phyloP scores from a whole-genome alignment of 1,139 yeast genomes.

The Kluyveromyces marxianus region DNA sequence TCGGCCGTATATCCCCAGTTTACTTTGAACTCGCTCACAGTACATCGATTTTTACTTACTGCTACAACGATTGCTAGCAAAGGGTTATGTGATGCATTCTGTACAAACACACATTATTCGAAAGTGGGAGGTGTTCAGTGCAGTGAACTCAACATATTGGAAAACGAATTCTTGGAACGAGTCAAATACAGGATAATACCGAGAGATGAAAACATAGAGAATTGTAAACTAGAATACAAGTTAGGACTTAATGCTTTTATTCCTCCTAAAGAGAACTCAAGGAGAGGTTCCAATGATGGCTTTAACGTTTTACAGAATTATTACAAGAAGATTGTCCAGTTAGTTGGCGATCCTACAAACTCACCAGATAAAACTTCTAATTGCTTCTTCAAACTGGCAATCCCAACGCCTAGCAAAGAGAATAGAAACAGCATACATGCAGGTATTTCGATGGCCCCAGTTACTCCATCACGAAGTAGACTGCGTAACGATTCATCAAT shows the following conservation, averaged over 20 bases:
- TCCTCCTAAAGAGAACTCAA: not conserved
- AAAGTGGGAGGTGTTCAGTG: conserved; percentile 92
- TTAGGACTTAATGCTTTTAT: not conserved
- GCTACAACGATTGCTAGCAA: conserved; percentile 90
- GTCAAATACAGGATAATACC: conserved; percentile 76
- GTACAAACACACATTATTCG: conserved; percentile 90
- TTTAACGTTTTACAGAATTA: conserved; percentile 47
- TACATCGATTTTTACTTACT: conserved; percentile 82
- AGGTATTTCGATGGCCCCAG: too few relatives aligned
- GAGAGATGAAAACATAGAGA: conserved; percentile 34
- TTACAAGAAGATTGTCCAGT: conserved; percentile 51
- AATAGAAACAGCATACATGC: not conserved
- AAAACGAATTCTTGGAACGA: conserved; percentile 74
- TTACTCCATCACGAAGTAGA: too few relatives aligned
- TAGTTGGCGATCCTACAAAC: conserved; percentile 42
- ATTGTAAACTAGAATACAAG: conserved; percentile 26
- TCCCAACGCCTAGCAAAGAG: not conserved
- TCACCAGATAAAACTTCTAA: conserved; percentile 21
- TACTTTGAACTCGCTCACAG: conserved; percentile 83
- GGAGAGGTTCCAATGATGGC: conserved; percentile 28
- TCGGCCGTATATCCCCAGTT: conserved; percentile 74
- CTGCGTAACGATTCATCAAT: too few relatives aligned
- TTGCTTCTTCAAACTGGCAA: conserved; percentile 1
- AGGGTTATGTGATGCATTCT: conserved; percentile 88
- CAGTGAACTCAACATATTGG: conserved; percentile 78